These are phyloP conservation scores for Venturia oleaginea DNA, from an alignment of 2,329 filamentous ascomycete species.

Conservation along the genomic window DNA sequence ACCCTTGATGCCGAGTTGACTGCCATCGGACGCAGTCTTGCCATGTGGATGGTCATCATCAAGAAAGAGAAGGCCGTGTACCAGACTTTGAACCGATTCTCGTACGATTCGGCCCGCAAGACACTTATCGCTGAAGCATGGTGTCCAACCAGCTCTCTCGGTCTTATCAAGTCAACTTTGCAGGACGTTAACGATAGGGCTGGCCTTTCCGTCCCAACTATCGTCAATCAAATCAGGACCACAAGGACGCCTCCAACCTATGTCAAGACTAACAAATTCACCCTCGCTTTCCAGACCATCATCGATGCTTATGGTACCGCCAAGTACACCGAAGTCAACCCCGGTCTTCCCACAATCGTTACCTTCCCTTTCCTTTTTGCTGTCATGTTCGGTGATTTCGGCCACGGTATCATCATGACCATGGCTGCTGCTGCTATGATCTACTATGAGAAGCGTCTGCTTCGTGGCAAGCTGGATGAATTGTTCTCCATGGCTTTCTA, in stretches of 20 bases:
- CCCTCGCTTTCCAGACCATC: constrained; percentile 95
- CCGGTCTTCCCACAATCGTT: constrained; percentile 86
- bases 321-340: constrained; percentile 96
- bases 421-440: constrained; percentile 83
- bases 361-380: constrained; percentile 99
- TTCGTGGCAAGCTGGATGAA: constrained; percentile 85
- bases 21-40: constrained; percentile 84
- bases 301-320: constrained; percentile 97
- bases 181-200: constrained; percentile 96
- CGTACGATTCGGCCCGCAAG: constrained; percentile 89
- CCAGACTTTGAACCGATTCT: constrained; percentile 90
- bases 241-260: constrained; percentile 97
- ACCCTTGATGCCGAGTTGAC: constrained; percentile 88
- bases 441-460: constrained; percentile 81
- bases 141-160: constrained; percentile 86
- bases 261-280: constrained; percentile 97
- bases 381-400: constrained; percentile 99
- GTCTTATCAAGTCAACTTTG: constrained; percentile 82
- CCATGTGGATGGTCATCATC: constrained; percentile 94
- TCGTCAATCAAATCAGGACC: constrained; percentile 94
- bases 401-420: constrained; percentile 86
- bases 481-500: constrained; percentile 98
- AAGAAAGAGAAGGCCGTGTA: constrained; percentile 99
- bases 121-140: constrained; percentile 96
- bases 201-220: constrained; percentile 92